A percentile compares a stretch with the other conserved stretches of the same genome.
Evolutionary conservation across 148 eudicot genomes (phyloP).

Genomic region (Rhododendron ovatum): DNA sequence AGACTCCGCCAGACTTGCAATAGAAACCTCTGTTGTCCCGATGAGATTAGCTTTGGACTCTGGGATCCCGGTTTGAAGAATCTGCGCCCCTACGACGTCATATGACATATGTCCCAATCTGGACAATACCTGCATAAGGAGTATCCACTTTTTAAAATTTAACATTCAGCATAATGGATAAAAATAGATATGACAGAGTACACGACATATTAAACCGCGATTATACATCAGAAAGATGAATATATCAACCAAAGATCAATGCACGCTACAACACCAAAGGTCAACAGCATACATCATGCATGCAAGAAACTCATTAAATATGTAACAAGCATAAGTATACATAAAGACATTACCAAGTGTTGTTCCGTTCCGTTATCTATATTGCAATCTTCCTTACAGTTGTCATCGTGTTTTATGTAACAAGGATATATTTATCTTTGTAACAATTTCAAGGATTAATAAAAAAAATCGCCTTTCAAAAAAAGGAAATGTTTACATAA

Average conservation of each 20-base stretch:
- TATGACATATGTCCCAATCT: conserved; percentile 96
- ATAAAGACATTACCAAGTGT: background rate
- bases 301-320: background rate
- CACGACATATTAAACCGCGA: background rate
- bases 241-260: background rate
- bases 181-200: background rate
- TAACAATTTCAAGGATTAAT: no score
- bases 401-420: background rate
- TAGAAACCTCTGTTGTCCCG: conserved; percentile 82
- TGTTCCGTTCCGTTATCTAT: background rate
- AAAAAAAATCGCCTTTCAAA: no score
- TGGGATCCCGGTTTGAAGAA: conserved; percentile 95
- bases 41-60: conserved; percentile 91
- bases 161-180: background rate
- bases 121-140: conserved; percentile 57
- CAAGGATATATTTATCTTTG: no score
- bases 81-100: conserved; percentile 84
- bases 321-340: background rate
- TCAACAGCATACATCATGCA: background rate
- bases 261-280: background rate
- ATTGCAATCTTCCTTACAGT: background rate
- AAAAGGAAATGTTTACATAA: background rate
- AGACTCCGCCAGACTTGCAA: conserved; percentile 91
- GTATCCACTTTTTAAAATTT: background rate
- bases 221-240: background rate